phyloP scores from a whole-genome alignment of 2,329 filamentous ascomycete genomes.

The Claviceps pazoutovae region DNA sequence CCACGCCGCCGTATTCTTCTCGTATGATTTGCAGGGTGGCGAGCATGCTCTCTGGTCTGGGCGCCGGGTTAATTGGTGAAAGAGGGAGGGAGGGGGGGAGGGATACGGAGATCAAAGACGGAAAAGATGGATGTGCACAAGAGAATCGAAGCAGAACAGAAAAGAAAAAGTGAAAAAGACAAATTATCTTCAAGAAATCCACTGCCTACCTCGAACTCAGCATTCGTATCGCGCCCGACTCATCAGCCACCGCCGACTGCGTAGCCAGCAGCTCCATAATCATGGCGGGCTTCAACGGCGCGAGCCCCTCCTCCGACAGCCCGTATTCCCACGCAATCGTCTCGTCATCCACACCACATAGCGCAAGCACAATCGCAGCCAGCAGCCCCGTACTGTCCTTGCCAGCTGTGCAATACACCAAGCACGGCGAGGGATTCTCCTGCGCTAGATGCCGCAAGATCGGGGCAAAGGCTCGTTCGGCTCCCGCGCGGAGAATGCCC shows the following conservation, averaged over 20 bases:
- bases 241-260: constrained; percentile 33
- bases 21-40: constrained; percentile 40
- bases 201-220: constrained; percentile 25
- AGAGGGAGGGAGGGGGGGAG: neutral
- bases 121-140: neutral
- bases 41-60: constrained; percentile 31
- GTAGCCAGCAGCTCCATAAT: constrained; percentile 34
- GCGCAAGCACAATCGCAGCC: constrained; percentile 48
- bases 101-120: constrained; percentile 7
- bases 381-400: constrained; percentile 67
- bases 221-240: constrained; percentile 29
- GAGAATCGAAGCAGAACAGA: neutral
- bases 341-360: constrained; percentile 47
- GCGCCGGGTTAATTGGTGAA: neutral
- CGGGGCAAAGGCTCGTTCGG: constrained; percentile 31
- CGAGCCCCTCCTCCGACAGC: constrained; percentile 49
- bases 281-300: constrained; percentile 36
- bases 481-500: constrained; percentile 42
- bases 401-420: constrained; percentile 63
- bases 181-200: no score
- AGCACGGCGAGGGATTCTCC: constrained; percentile 30
- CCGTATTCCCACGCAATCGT: constrained; percentile 54
- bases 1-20: constrained; percentile 46
- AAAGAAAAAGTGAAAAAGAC: neutral
- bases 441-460: constrained; percentile 42